A percentile compares a stretch with the other conserved stretches of the same genome.
phyloP scores from a whole-genome alignment of 106 monocot species.

The Ottelia alismoides region DNA sequence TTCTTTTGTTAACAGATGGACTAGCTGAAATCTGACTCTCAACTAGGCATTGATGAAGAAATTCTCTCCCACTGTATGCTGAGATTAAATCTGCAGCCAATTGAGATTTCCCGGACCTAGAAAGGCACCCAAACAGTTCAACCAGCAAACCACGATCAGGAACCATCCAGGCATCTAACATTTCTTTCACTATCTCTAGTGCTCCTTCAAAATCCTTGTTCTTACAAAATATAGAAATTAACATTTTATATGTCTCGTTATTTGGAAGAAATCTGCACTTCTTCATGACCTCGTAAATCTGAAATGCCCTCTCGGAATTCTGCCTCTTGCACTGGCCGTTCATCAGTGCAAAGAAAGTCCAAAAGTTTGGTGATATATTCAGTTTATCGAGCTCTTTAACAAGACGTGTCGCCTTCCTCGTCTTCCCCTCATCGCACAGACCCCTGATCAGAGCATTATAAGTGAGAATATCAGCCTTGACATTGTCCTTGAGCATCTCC shows the following conservation, averaged over 20 bases:
- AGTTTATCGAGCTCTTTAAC: conserved; percentile 47
- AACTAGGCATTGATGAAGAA: too few species aligned
- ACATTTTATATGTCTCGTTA: conserved; percentile 31
- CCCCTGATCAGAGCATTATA: conserved; percentile 73
- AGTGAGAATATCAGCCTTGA: conserved; percentile 59
- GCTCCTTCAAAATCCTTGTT: conserved; percentile 78
- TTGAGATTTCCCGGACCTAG: conserved; percentile 26
- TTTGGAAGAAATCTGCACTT: conserved; percentile 50
- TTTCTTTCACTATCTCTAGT: conserved; percentile 45
- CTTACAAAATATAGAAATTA: conserved; percentile 58
- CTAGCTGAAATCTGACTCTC: too few species aligned
- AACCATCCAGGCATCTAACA: conserved; percentile 46
- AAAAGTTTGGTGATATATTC: conserved; percentile 49
- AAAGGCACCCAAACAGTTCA: conserved; percentile 40
- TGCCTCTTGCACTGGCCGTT: conserved; percentile 70
- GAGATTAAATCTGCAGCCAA: conserved; percentile 16
- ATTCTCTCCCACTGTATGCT: conserved; percentile 17
- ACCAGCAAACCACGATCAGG: conserved; percentile 41
- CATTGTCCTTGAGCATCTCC: conserved; percentile 53
- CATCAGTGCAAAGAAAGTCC: conserved; percentile 68
- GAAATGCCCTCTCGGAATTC: conserved; percentile 84
- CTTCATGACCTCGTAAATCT: conserved; percentile 79
- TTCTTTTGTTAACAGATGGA: too few species aligned
- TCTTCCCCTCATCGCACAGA: conserved; percentile 86
- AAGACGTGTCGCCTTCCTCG: conserved; percentile 52